Conservation (phyloP, 163 green algal species). For the Botryococcus braunii region DNA sequence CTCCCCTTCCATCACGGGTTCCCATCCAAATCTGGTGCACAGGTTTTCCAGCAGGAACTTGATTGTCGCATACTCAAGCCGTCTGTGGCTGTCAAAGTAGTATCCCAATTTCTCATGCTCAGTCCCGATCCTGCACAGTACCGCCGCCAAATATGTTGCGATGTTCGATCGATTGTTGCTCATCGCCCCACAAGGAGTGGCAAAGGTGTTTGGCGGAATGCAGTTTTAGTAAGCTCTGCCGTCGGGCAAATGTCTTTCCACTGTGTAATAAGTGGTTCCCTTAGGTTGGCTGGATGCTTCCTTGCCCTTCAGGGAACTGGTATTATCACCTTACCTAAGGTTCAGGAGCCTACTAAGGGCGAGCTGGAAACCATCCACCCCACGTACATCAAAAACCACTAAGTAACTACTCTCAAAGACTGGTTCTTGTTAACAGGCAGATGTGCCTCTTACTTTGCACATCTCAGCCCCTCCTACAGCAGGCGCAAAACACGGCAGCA, state of each 20-base stretch:
- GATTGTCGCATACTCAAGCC: conserved; percentile 68
- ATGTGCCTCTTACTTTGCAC: too few relatives aligned
- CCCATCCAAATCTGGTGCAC: conserved; percentile 71
- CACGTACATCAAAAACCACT: too few relatives aligned
- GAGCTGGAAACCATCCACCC: too few relatives aligned
- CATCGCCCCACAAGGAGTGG: background rate
- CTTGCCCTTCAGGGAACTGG: background rate
- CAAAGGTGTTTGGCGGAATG: background rate
- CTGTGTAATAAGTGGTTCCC: background rate
- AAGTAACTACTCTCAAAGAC: too few relatives aligned
- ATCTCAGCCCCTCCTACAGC: too few relatives aligned
- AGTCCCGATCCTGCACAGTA: conserved; percentile 80
- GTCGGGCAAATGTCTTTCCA: background rate
- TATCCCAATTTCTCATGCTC: conserved; percentile 98
- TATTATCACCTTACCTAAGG: too few relatives aligned
- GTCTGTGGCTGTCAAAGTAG: conserved; percentile 44
- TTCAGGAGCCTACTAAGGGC: too few relatives aligned
- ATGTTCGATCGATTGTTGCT: too few relatives aligned
- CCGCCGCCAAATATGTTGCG: too few relatives aligned
- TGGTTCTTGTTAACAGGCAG: too few relatives aligned
- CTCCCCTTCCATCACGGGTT: conserved; percentile 76
- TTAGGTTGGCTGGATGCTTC: background rate
- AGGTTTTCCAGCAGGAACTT: conserved; percentile 67
- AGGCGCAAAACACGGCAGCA: too few relatives aligned
- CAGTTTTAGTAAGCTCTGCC: background rate